These are phyloP conservation scores for Penicillium antarcticum DNA, from an alignment of 495 filamentous ascomycete genomes.

Conservation along the genomic window DNA sequence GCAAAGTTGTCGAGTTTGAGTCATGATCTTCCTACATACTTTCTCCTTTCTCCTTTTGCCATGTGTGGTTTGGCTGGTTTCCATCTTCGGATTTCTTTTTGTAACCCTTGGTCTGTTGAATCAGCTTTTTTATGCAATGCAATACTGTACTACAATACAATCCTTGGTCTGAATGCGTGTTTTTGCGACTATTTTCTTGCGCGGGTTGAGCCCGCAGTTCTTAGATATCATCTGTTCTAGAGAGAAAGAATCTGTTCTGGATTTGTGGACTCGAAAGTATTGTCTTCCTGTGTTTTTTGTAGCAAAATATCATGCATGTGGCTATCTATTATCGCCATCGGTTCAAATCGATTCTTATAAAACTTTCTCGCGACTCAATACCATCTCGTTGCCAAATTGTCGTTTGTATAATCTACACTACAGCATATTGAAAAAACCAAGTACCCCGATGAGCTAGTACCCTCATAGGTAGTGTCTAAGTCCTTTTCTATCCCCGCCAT, in stretches of 20 bases:
- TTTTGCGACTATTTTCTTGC: not conserved
- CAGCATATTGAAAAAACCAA: no score
- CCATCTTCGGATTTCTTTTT: not conserved
- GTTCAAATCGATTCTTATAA: no score
- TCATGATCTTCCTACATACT: conserved; percentile 18
- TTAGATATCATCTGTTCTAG: not conserved
- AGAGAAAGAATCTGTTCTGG: not conserved
- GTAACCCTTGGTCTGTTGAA: not conserved
- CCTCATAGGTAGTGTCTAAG: no score
- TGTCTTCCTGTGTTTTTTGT: not conserved
- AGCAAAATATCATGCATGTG: not conserved
- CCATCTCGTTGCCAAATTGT: no score
- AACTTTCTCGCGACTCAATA: no score
- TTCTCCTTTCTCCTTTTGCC: not conserved
- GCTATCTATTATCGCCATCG: no score
- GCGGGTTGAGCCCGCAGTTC: not conserved
- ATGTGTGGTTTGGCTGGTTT: not conserved
- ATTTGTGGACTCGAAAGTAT: not conserved
- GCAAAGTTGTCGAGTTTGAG: conserved; percentile 41
- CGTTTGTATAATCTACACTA: no score
- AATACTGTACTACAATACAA: conserved; percentile 5
- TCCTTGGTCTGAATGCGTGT: not conserved
- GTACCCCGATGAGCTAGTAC: no score
- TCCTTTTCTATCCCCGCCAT: no score
- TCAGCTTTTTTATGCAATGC: not conserved